A percentile compares a stretch with the other conserved stretches of the same genome.
Evolutionary conservation across 805 yeast genomes (phyloP).

Genomic region (Suhomyces emberorum): DNA sequence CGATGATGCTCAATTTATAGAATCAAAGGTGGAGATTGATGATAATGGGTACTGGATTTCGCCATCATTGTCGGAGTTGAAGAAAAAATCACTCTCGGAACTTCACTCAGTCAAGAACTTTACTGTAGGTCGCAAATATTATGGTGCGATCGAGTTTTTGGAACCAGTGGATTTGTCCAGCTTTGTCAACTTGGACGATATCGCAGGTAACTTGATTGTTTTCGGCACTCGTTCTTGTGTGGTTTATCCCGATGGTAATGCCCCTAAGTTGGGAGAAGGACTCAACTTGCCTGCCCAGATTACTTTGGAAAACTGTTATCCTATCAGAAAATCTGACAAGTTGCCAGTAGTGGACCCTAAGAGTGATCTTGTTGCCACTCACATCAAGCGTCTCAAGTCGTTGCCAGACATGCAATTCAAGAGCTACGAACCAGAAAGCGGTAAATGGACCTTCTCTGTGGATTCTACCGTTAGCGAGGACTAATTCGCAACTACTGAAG

Average conservation of each 20-base stretch:
- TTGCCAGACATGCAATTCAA: slow-evolving; percentile 61
- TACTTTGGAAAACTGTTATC: slow-evolving; percentile 77
- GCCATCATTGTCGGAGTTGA: slow-evolving; percentile 67
- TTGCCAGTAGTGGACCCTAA: slow-evolving; percentile 74
- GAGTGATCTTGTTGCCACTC: slow-evolving; percentile 67
- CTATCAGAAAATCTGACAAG: slow-evolving; percentile 67
- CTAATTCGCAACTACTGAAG: too few relatives aligned
- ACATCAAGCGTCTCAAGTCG: slow-evolving; percentile 61
- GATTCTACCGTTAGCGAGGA: slow-evolving; percentile 23
- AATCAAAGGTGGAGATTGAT: slow-evolving; percentile 34
- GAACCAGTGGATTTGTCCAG: slow-evolving; percentile 81
- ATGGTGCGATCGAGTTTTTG: slow-evolving; percentile 73
- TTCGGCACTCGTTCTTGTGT: slow-evolving; percentile 59
- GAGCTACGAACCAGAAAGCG: slow-evolving; percentile 72
- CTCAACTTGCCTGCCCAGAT: slow-evolving; percentile 73
- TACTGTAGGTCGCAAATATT: slow-evolving; percentile 73
- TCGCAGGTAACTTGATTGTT: slow-evolving; percentile 62
- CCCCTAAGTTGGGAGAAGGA: slow-evolving; percentile 71
- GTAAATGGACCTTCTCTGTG: slow-evolving; percentile 64
- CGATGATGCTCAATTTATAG: background rate
- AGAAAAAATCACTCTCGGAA: slow-evolving; percentile 56
- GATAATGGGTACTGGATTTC: slow-evolving; percentile 84
- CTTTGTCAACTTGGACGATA: slow-evolving; percentile 55
- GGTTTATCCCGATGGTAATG: slow-evolving; percentile 71
- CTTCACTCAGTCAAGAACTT: slow-evolving; percentile 62